Percentiles rank a stretch among this genome's conserved stretches.
Evolutionary conservation across 805 yeast genomes (phyloP).

Genomic region (Naumovozyma dairenensis): DNA sequence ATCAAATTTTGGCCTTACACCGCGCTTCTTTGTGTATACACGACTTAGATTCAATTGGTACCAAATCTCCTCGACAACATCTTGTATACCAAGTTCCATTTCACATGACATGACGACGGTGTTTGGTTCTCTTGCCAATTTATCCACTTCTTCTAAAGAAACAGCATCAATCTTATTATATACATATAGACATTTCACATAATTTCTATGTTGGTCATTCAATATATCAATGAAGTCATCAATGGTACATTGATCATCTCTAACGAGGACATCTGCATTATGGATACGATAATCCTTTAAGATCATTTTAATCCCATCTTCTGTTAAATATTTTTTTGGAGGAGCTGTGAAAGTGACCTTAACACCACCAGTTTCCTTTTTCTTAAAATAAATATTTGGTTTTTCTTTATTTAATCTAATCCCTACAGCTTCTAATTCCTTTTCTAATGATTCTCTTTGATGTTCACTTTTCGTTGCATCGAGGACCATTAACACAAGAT

Average conservation of each 20-base stretch:
- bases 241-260: conserved; percentile 82
- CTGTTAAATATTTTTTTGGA: conserved; percentile 63
- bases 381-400: conserved; percentile 68
- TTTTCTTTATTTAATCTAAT: conserved; percentile 72
- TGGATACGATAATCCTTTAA: conserved; percentile 82
- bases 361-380: conserved; percentile 86
- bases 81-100: conserved; percentile 74
- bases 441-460: conserved; percentile 78
- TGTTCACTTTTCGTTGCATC: conserved; percentile 93
- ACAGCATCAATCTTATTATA: conserved; percentile 95
- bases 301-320: conserved; percentile 64
- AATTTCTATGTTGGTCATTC: conserved; percentile 78
- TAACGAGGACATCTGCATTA: conserved; percentile 83
- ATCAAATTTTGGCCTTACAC: conserved; percentile 64
- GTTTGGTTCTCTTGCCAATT: conserved; percentile 85
- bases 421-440: conserved; percentile 88
- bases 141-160: conserved; percentile 85
- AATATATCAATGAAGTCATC: conserved; percentile 90
- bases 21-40: conserved; percentile 81
- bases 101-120: conserved; percentile 93
- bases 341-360: conserved; percentile 75
- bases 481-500: conserved; percentile 80
- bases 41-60: conserved; percentile 70
- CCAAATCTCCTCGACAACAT: conserved; percentile 91
- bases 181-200: conserved; percentile 84